Evolutionary conservation across 345 rosid genomes (phyloP).

Genomic region (Balakata baccata): DNA sequence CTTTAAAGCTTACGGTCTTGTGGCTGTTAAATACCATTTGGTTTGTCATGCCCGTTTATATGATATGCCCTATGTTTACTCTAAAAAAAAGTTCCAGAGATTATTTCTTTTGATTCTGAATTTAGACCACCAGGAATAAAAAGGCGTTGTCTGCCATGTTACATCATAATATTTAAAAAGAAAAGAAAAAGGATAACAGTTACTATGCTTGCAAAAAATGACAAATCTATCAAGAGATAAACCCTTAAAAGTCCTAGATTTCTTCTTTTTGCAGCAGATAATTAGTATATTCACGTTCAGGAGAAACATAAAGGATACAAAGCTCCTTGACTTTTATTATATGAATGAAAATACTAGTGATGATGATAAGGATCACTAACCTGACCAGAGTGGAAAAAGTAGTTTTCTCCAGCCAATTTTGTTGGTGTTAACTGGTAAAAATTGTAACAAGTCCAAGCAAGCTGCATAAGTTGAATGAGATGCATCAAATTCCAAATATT

Average conservation of each 20-base stretch:
- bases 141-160: not conserved
- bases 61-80: not conserved
- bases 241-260: not conserved
- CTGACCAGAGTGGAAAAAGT: conserved; percentile 73
- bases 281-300: not conserved
- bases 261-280: not conserved
- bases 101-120: too few species aligned
- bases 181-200: not conserved
- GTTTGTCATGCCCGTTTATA: too few species aligned
- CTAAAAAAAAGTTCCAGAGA: not conserved
- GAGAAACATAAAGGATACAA: not conserved
- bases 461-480: conserved; percentile 44
- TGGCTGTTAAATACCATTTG: too few species aligned
- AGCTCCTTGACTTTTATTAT: not conserved
- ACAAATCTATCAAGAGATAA: not conserved
- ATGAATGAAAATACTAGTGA: not conserved
- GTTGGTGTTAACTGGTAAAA: conserved; percentile 92
- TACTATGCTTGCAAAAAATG: not conserved
- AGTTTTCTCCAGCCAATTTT: conserved; percentile 95
- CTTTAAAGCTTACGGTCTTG: too few species aligned
- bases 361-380: conserved; percentile 28
- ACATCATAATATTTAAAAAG: not conserved
- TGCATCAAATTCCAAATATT: not conserved
- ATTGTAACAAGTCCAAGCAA: conserved; percentile 97
- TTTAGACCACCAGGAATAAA: not conserved